Conservation (phyloP, 1,139 yeast genomes). For the Pneumocystis oryctolagi region DNA sequence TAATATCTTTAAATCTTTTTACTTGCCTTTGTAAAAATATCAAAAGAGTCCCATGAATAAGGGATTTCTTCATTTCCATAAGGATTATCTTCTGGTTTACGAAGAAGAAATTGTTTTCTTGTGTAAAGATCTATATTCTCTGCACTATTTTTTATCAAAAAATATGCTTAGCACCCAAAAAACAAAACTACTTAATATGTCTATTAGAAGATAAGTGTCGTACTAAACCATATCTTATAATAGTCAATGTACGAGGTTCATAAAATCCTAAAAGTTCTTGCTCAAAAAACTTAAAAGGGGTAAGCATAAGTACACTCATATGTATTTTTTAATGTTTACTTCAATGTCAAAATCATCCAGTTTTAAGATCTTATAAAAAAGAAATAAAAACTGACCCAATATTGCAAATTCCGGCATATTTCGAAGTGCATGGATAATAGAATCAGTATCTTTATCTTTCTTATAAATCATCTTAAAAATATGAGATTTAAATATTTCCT, state of each 20-base stretch:
- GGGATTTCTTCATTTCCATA: neutral
- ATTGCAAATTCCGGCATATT: neutral
- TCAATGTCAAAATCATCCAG: slow-evolving; percentile 1
- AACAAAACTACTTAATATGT: neutral
- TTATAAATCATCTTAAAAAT: neutral
- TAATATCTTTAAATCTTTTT: neutral
- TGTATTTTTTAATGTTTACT: neutral
- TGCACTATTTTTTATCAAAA: neutral
- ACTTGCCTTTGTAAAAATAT: neutral
- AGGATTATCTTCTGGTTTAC: slow-evolving; percentile 1
- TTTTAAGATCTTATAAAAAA: neutral
- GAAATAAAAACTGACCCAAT: neutral
- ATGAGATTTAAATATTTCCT: neutral
- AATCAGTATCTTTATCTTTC: neutral
- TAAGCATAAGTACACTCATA: neutral
- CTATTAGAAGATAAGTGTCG: neutral
- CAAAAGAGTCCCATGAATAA: neutral
- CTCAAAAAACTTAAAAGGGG: neutral
- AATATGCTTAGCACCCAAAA: neutral
- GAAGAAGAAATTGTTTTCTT: slow-evolving; percentile 4
- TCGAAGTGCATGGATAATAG: slow-evolving; percentile 1
- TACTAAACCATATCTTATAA: neutral
- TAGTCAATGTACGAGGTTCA: neutral
- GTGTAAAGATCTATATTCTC: slow-evolving; percentile 3
- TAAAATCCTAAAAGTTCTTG: neutral